Conservation (phyloP, 495 filamentous ascomycete species). For the Trypethelium eluteriae region DNA sequence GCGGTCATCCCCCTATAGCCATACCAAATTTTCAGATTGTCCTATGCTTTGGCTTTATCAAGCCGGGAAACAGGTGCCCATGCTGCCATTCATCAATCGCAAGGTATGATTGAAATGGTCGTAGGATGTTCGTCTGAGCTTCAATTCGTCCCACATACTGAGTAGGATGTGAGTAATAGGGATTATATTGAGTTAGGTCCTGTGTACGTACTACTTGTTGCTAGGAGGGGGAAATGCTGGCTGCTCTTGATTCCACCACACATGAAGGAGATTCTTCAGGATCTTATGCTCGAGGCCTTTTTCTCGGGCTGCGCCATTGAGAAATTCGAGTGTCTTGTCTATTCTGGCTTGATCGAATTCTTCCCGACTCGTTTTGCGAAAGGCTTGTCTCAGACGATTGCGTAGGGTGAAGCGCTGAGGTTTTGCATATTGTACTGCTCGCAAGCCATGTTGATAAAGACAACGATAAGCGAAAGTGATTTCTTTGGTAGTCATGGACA, state of each 20-base stretch:
- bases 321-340: slow-evolving; percentile 67
- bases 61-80: slow-evolving; percentile 31
- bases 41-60: neutral
- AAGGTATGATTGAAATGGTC: slow-evolving; percentile 35
- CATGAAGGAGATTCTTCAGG: slow-evolving; percentile 62
- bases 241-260: slow-evolving; percentile 46
- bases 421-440: slow-evolving; percentile 70
- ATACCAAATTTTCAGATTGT: neutral
- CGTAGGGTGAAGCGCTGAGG: slow-evolving; percentile 63
- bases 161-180: neutral
- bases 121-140: slow-evolving; percentile 24
- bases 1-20: neutral
- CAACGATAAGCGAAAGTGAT: slow-evolving; percentile 71
- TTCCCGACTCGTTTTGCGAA: slow-evolving; percentile 49
- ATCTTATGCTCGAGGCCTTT: slow-evolving; percentile 74
- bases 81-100: slow-evolving; percentile 35
- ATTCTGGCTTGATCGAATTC: slow-evolving; percentile 56
- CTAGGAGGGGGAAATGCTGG: neutral
- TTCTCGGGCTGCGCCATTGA: slow-evolving; percentile 57
- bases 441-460: slow-evolving; percentile 64
- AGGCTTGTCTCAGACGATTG: slow-evolving; percentile 58
- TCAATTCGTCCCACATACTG: slow-evolving; percentile 2
- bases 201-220: slow-evolving; percentile 10
- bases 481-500: slow-evolving; percentile 25
- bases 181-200: neutral